phyloP scores from a whole-genome alignment of 805 yeast genomes.

The Yarrowia deformans region DNA sequence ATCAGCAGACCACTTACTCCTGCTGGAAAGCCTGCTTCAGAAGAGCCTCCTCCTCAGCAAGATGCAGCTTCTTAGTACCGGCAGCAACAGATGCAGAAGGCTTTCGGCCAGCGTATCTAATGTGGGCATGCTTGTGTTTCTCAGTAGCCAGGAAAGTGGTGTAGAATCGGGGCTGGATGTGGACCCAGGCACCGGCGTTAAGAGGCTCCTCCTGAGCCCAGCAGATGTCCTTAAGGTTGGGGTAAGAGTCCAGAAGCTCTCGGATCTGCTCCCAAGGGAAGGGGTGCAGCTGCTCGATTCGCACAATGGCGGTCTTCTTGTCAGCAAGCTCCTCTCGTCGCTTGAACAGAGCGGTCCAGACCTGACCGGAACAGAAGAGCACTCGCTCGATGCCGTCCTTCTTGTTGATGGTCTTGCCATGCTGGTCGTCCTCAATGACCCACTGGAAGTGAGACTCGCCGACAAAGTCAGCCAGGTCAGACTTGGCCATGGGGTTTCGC shows the following conservation, averaged over 20 bases:
- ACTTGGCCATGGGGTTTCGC: slow-evolving; percentile 98
- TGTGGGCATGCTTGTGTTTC: slow-evolving; percentile 60
- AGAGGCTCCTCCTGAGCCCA: slow-evolving; percentile 99
- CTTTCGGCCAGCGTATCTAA: slow-evolving; percentile 96
- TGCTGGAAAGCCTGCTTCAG: slow-evolving; percentile 71
- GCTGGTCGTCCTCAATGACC: slow-evolving; percentile 91
- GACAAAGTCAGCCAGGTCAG: slow-evolving; percentile 80
- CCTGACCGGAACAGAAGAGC: slow-evolving; percentile 90
- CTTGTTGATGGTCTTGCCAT: slow-evolving; percentile 75
- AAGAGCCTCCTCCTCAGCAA: slow-evolving; percentile 87
- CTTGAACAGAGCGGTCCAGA: slow-evolving; percentile 88
- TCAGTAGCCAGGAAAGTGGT: slow-evolving; percentile 80
- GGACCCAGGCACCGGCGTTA: slow-evolving; percentile 92
- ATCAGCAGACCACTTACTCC: slow-evolving; percentile 21
- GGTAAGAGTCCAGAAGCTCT: slow-evolving; percentile 80
- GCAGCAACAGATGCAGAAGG: slow-evolving; percentile 99
- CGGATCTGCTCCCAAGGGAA: slow-evolving; percentile 97
- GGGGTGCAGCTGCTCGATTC: slow-evolving; percentile 95
- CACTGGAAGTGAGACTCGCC: slow-evolving; percentile 93
- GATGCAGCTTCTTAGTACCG: slow-evolving; percentile 89
- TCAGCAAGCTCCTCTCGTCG: slow-evolving; percentile 79
- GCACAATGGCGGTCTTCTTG: slow-evolving; percentile 85
- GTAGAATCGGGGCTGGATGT: slow-evolving; percentile 79
- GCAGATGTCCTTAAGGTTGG: slow-evolving; percentile 83
- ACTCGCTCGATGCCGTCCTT: slow-evolving; percentile 88